Base-by-base conservation (phyloP, 108 stramenopile genomes). In the Poteriospumella lacustris region DNA sequence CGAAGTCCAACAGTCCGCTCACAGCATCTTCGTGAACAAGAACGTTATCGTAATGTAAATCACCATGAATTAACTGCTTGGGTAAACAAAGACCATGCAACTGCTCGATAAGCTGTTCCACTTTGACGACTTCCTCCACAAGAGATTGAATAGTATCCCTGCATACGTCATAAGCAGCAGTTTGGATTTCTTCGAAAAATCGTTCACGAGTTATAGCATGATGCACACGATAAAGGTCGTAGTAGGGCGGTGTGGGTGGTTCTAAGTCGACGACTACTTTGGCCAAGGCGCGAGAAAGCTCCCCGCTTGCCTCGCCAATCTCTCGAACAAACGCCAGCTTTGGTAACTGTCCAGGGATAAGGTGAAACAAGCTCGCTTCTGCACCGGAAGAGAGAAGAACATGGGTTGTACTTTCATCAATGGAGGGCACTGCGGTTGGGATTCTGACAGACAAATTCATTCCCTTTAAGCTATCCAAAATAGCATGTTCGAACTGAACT, bases 41-140 rank as follows among this genome's bases (percentile, higher is more conserved):
- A 0, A 78, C 77, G 39, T 78, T 78, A 39, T 78, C 77, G 36
- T 78, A 78, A 67, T 78, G 77, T 5, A 78, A 26, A 41, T 78
- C 77, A 64, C 58, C 77, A 26, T 78, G 77, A 1, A 78, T 0
- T 39, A 78, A 1, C 31, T 39, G 34, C 62, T 67, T 31, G 1
- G 77, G 77, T 15, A 78, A 33, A 3, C 24, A 39, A 9, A 39
- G n/a, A 29, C 26, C 52, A 26, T 36, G 29, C 1, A 67, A 78
- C 31, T 26, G 28, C 42, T 78, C 2, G n/a, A 38, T 15, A 15
- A 67, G 39, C 3, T 31, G 0, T 31, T 64, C 62, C 26, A 78
- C 58, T 1, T 58, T 52, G 19, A 31, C 38, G 12, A 78, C 26
- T 36, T 78, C 58, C 5, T 60, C 42, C 59, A 67, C 28, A 29